Evolutionary conservation across 495 filamentous ascomycete species (phyloP), one percentile per base, ranked within the genome.

Genomic region (Neurospora sp.): DNA sequence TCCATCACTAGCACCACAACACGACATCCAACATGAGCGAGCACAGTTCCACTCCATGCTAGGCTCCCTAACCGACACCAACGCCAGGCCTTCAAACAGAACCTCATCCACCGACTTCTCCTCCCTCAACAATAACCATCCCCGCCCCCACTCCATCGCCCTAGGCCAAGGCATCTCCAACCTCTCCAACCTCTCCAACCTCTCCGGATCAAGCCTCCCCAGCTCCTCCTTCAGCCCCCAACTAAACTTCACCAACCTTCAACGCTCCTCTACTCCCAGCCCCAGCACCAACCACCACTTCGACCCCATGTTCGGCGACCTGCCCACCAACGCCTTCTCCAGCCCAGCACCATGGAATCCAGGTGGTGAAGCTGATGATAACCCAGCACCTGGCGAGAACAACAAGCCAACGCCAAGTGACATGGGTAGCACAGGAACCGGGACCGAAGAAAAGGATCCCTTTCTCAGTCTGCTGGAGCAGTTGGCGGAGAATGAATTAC

Each of bases 401-500:
- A 10, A 76, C 82, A 53, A 86, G 81, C 85, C 0, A 81, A 76
- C 3, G 77, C 72, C 4, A 81, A 86, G 82, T 72, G 79, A 82
- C 35, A 79, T 81, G 12, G 81, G 79, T 3, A 84, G 84, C 71
- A 77, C 81, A 10, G 81, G 73, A 3, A 79, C 81, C 12, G 81
- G 73, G 2, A 79, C 82, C 14, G 83, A 84, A 44, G 92, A 94
- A 72, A 93, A 91, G 71, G 92, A 95, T 77, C 92, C 92, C 3
- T 95, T 95, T 75, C 77, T 95, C 38, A 92, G 89, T 73, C 78
- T 95, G 68, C 83, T 95, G 42, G 92, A 95, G 78, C 92, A 94
- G 82, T 81, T 95, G 72, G 91, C 92, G 0, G 91, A 94, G 80
- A 93, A 92, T 77, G 92, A 93, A 77, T 85, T 88, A 35, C 74